Evolutionary conservation across 2,329 filamentous ascomycete species (phyloP).

Genomic region (Nothophoma quercina): DNA sequence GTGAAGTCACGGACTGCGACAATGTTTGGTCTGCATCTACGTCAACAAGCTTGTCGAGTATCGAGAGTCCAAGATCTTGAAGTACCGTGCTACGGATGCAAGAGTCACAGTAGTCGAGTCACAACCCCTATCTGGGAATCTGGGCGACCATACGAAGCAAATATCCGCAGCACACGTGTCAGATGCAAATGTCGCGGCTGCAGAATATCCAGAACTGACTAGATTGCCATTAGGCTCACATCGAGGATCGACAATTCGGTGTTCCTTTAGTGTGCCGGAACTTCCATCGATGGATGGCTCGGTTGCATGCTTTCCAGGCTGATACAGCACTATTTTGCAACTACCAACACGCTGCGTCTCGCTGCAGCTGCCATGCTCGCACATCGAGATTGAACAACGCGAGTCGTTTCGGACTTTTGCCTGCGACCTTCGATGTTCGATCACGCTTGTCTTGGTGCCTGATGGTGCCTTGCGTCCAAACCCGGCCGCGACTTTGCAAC

Average conservation of each 20-base stretch:
- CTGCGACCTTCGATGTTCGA: neutral
- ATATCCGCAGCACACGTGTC: neutral
- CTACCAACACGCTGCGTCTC: neutral
- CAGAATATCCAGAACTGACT: neutral
- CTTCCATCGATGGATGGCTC: neutral
- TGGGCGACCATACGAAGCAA: neutral
- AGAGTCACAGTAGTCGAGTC: neutral
- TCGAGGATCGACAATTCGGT: constrained; percentile 3
- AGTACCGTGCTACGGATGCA: neutral
- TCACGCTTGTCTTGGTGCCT: constrained; percentile 4
- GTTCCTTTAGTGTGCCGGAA: neutral
- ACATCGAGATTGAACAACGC: neutral
- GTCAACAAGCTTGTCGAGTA: neutral
- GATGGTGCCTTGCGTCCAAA: constrained; percentile 3
- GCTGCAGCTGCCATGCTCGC: neutral
- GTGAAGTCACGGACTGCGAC: neutral
- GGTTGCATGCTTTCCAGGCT: neutral
- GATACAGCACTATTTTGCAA: neutral
- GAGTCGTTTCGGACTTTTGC: neutral
- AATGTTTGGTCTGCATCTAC: neutral
- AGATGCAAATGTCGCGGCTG: neutral
- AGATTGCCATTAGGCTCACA: constrained; percentile 3
- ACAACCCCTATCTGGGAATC: neutral
- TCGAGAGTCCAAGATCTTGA: neutral
- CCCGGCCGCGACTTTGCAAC: neutral